Conservation (phyloP, 2,329 filamentous ascomycete genomes). For the Pseudogymnoascus sp. region DNA sequence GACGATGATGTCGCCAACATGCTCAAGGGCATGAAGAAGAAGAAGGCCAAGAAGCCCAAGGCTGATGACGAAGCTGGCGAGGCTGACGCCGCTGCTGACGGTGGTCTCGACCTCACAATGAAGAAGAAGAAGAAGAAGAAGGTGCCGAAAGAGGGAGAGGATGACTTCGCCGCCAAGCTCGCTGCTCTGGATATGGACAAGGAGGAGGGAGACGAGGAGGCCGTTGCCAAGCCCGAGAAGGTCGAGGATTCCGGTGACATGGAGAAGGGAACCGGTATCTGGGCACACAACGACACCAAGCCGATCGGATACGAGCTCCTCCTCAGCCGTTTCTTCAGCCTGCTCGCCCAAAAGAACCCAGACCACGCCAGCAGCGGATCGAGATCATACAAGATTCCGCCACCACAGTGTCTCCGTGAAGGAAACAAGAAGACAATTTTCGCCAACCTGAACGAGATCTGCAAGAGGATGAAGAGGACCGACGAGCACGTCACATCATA, state of each 20-base stretch:
- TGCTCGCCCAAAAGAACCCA: slow-evolving; percentile 92
- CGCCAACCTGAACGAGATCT: slow-evolving; percentile 97
- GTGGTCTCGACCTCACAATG: slow-evolving; percentile 36
- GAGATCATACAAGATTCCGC: slow-evolving; percentile 98
- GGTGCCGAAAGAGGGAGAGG: slow-evolving; percentile 9
- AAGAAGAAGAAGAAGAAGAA: slow-evolving; percentile 14
- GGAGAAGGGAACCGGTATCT: slow-evolving; percentile 13
- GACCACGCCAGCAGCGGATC: slow-evolving; percentile 82
- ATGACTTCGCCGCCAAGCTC: slow-evolving; percentile 28
- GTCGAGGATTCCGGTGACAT: slow-evolving; percentile 11
- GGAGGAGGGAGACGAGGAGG: slow-evolving; percentile 33
- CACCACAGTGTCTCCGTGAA: slow-evolving; percentile 97
- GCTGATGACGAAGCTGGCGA: slow-evolving; percentile 58
- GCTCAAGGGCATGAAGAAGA: slow-evolving; percentile 67
- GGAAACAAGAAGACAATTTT: slow-evolving; percentile 99
- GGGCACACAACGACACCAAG: slow-evolving; percentile 20
- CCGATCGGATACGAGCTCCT: slow-evolving; percentile 78
- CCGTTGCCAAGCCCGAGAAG: slow-evolving; percentile 41
- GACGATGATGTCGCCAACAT: slow-evolving; percentile 56
- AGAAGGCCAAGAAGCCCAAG: slow-evolving; percentile 76
- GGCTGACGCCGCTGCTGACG: slow-evolving; percentile 37
- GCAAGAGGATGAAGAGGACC: slow-evolving; percentile 98
- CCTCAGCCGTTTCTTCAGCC: slow-evolving; percentile 86
- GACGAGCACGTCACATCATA: slow-evolving; percentile 97
- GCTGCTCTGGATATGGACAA: slow-evolving; percentile 24